Evolutionary conservation across 1,284 basidiomycete species (phyloP), one percentile per base, ranked within the genome.

Genomic region (Melampsora americana): DNA sequence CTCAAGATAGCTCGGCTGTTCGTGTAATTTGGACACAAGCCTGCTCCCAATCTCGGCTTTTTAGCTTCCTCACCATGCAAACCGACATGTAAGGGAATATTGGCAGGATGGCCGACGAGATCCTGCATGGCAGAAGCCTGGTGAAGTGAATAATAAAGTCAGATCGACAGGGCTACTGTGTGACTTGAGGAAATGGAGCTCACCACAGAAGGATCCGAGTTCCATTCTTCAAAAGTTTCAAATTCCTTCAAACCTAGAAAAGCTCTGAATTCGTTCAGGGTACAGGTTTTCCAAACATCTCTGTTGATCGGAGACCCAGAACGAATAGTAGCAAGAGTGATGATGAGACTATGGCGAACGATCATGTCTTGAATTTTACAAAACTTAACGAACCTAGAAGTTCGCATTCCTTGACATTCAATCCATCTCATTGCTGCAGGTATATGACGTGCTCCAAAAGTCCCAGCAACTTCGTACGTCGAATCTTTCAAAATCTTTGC

Each of bases 331-430:
- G 16, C 12, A 44, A 28, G 32, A 28, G 11, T 7, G 32, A 64
- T 64, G 20, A 30, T 30, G 26, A n/a, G 23, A 46, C 23, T 18
- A 18, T 35, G 48, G 28, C 14, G 18, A 44, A 44, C 9, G 42
- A 14, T 14, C 42, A 44, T 11, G 42, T 59, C 23, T 59, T 59
- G 5, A 23, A 23, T 9, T 59, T 28, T 9, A 23, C 20, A 64
- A 30, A 39, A 16, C 50, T 12, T 23, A 23, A 68, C 73, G 46
- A n/a, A 75, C 73, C 66, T 67, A n/a, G 73, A 65, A 5, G 66
- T 75, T 20, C 73, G 73, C 73, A 75, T 75, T 64, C 73, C 73
- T 75, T 67, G 53, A 53, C 73, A 75, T 46, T 75, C 73, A 56
- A 75, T 59, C 73, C 73, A 75, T 68, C 56, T 67, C 14, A 75